Evolutionary conservation across 2,329 filamentous ascomycete genomes (phyloP), one percentile per base, ranked within the genome.

Genomic region (Penicillium sp.): DNA sequence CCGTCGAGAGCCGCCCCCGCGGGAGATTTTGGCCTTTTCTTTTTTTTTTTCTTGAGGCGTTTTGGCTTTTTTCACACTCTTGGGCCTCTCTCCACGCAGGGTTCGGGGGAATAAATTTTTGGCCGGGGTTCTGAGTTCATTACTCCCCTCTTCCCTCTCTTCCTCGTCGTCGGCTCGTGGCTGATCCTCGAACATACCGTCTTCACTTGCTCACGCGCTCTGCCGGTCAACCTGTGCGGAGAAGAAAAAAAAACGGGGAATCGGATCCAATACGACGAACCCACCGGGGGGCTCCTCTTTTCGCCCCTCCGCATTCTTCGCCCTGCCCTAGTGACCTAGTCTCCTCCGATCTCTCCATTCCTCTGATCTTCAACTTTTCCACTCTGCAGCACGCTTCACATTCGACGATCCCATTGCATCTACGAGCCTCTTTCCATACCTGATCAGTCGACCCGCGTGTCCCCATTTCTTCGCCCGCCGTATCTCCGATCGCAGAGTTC

Each of bases 221-320:
- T 38, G 37, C 37, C 13, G 19, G 19, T 28, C 43, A 13, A 3
- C 33, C 28, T 14, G 25, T 48, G 45, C 45, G 49, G 51, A 52
- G 38, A 51, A 51, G 48, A 42, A 45, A 42, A 45, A 45, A 22
- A 22, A 22, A 22, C 52, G 46, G 42, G 57, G 52, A 11, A 22
- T 43, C 37, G 19, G 26, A 13, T 22, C 19, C 19, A 22, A 22
- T 22, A 22, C 19, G 19, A 37, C 30, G 19, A 59, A 59, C 52
- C 57, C 57, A 59, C 51, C 28, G 57, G 57, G 19, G 19, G 51
- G 43, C 40, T 55, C 57, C 45, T 51, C 52, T 51, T 45, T 37
- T 55, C 52, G 45, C 55, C 52, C 52, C 57, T 59, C 52, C 57
- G 25, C 57, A 30, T n/a, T 49, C 22, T 26, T 11, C 30, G 13